A percentile compares a stretch with the other conserved stretches of the same genome.
phyloP scores from a whole-genome alignment of 257 asterid genomes.

The Gardenia jasminoides region DNA sequence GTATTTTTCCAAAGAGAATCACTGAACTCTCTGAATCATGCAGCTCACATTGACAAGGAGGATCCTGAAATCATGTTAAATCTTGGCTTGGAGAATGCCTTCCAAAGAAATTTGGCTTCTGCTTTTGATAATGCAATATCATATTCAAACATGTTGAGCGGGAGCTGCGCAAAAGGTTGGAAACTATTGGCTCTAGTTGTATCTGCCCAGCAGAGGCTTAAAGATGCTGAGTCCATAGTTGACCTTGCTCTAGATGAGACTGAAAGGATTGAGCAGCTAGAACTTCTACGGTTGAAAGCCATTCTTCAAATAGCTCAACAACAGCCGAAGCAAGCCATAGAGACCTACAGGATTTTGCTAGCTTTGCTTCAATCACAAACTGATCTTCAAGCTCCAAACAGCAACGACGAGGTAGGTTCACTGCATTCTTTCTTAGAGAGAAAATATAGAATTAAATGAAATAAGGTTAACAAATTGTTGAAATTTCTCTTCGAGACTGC shows the following conservation, averaged over 20 bases:
- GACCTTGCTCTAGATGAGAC: constrained; percentile 83
- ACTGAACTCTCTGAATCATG: constrained; percentile 39
- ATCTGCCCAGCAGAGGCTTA: constrained; percentile 69
- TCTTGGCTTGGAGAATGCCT: constrained; percentile 67
- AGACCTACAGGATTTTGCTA: constrained; percentile 67
- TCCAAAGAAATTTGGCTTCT: constrained; percentile 56
- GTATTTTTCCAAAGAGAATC: constrained; percentile 50
- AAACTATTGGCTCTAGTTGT: constrained; percentile 67
- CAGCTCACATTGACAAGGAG: constrained; percentile 24
- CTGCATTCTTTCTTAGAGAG: neutral
- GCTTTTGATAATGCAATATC: constrained; percentile 60
- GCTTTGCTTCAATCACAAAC: constrained; percentile 59
- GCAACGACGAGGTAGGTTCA: constrained; percentile 34
- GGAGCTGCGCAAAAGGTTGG: constrained; percentile 68
- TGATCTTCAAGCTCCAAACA: constrained; percentile 26
- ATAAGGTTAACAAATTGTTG: neutral
- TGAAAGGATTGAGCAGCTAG: constrained; percentile 55
- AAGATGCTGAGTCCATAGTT: constrained; percentile 69
- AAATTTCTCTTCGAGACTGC: neutral
- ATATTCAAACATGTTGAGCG: constrained; percentile 50
- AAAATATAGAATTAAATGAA: too few species aligned
- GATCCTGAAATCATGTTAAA: constrained; percentile 60
- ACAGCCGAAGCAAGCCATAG: constrained; percentile 81
- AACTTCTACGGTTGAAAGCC: constrained; percentile 76
- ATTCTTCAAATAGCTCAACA: constrained; percentile 61